Conservation (phyloP, 2,329 filamentous ascomycete species). For the Trichoderma pleuroti region DNA sequence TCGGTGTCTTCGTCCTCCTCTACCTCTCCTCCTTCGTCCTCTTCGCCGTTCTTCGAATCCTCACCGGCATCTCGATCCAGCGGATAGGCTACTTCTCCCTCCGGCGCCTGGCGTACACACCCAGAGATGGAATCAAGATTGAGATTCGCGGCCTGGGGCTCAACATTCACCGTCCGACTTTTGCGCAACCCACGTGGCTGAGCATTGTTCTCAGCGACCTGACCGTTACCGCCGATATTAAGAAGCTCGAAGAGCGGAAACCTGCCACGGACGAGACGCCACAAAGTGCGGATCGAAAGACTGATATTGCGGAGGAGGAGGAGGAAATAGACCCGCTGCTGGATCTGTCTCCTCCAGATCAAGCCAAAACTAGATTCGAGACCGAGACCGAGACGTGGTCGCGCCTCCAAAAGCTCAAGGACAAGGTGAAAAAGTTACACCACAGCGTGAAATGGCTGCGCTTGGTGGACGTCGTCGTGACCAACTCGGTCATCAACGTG, state of each 20-base stretch:
- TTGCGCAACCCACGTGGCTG: slow-evolving; percentile 94
- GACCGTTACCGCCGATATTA: slow-evolving; percentile 76
- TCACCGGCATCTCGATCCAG: slow-evolving; percentile 94
- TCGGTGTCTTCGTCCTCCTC: slow-evolving; percentile 78
- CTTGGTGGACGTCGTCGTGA: slow-evolving; percentile 83
- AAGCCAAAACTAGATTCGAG: slow-evolving; percentile 37
- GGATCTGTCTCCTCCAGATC: slow-evolving; percentile 4
- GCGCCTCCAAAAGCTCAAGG: slow-evolving; percentile 72
- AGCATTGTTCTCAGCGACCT: slow-evolving; percentile 86
- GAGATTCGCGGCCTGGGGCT: slow-evolving; percentile 87
- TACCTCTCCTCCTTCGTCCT: slow-evolving; percentile 91
- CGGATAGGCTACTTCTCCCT: slow-evolving; percentile 90
- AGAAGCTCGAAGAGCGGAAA: slow-evolving; percentile 56
- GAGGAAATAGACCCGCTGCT: slow-evolving; percentile 15
- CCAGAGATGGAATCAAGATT: slow-evolving; percentile 82
- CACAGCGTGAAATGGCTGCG: slow-evolving; percentile 83
- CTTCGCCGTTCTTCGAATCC: slow-evolving; percentile 86
- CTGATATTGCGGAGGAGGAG: slow-evolving; percentile 23
- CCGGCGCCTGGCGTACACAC: slow-evolving; percentile 84
- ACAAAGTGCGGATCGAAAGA: slow-evolving; percentile 26
- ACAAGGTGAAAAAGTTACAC: slow-evolving; percentile 81
- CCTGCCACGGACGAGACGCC: slow-evolving; percentile 29
- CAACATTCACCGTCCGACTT: slow-evolving; percentile 87
- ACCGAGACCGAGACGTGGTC: slow-evolving; percentile 77
- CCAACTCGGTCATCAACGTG: slow-evolving; percentile 72